These are phyloP conservation scores for Trichoderma afroharzianum DNA, from an alignment of 2,329 filamentous ascomycete genomes.

Conservation along the genomic window DNA sequence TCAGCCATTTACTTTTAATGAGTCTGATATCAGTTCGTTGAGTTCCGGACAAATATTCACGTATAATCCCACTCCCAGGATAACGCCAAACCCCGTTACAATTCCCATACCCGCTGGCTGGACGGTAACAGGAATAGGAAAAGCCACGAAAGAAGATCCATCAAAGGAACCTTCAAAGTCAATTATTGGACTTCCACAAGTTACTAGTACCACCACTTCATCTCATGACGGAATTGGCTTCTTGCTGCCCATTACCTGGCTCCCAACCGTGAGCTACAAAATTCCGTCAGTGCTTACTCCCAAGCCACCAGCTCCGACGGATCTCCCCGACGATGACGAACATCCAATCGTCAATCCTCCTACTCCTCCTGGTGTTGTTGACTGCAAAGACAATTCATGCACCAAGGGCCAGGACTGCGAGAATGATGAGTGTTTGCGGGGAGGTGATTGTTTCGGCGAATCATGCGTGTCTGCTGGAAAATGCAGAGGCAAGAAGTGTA, in stretches of 20 bases:
- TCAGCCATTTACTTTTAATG: neutral
- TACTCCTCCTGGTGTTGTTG: neutral
- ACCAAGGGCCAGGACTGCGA: neutral
- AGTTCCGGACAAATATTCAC: neutral
- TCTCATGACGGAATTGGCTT: neutral
- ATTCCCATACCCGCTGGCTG: neutral
- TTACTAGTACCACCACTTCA: neutral
- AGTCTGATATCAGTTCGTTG: neutral
- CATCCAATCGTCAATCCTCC: neutral
- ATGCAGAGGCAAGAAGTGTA: slow-evolving; percentile 1
- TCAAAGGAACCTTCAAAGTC: neutral
- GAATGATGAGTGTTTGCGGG: neutral
- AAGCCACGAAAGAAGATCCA: neutral
- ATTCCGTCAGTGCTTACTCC: neutral
- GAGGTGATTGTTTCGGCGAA: slow-evolving; percentile 11
- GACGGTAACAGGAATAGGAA: neutral
- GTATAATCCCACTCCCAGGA: neutral
- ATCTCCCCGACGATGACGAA: neutral
- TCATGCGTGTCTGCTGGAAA: slow-evolving; percentile 1
- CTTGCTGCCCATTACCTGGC: slow-evolving; percentile 8
- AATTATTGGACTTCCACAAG: neutral
- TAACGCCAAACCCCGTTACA: neutral
- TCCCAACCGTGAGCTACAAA: neutral
- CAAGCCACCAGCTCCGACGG: neutral
- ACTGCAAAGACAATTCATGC: neutral